Base-by-base conservation (phyloP, 768 basidiomycete genomes). In the Mycena galopus region DNA sequence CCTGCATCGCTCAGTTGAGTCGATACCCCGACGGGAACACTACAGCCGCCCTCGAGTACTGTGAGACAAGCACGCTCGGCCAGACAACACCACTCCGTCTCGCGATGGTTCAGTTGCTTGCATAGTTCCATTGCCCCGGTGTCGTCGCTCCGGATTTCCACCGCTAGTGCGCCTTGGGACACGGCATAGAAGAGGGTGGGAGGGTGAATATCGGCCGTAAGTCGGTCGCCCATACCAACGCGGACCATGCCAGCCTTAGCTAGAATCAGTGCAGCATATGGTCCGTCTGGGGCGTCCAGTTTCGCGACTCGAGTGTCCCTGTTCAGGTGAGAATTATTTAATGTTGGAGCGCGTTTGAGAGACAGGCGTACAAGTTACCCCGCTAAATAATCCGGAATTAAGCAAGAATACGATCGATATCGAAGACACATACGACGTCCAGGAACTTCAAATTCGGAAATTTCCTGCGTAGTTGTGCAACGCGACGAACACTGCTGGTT, bases 41-140 rank as follows among this genome's bases (percentile, higher is more conserved):
- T 96, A 82, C 98, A 99, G 30, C 98, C 98, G 25, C 98, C 98
- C 81, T 99, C 98, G 64, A 99, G 86, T 25, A 93, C 92, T n/a
- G 92, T 86, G 73, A 99, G 85, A 81, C 94, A 93, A 1, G 93
- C 94, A 14, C 98, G 90, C 82, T 99, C 98, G 3, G 96, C 96
- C 29, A 88, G 84, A 78, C 93, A 95, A 66, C 78, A 83, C 92
- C 92, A 95, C 58, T 91, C 87, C 0, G 96, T 96, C 79, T 88
- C 86, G 83, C 91, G 89, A 79, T 98, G 94, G 0, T 89, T 94
- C 55, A 96, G 81, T 30, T 84, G 85, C 33, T 86, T 82, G 79
- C 96, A 92, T 29, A 97, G 81, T 60, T 88, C 88, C 32, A 88
- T 82, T 11, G 93, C 87, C 73, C 87, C 86, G 1, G 81, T 78